Conservation (phyloP, 495 filamentous ascomycete species). For the Penicillium subrubescens region DNA sequence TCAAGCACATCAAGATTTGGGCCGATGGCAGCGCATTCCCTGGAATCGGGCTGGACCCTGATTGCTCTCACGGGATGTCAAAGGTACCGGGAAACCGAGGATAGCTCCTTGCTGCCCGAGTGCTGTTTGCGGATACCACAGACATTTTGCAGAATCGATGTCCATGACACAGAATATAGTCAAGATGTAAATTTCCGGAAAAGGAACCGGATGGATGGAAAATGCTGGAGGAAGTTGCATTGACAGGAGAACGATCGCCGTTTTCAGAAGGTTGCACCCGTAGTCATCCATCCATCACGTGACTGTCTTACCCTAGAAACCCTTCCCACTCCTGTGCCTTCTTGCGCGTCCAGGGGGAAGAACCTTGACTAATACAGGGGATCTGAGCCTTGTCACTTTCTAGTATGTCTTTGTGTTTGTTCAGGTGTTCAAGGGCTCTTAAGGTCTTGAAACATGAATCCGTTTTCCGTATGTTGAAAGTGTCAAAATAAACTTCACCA, state of each 20-base stretch:
- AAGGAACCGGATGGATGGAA: not conserved
- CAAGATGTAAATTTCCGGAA: not conserved
- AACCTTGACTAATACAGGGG: not conserved
- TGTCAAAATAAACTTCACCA: not conserved
- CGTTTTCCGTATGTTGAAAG: not conserved
- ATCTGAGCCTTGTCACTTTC: not conserved
- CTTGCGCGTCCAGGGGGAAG: not conserved
- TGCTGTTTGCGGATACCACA: slow-evolving; percentile 29
- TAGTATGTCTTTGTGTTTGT: not conserved
- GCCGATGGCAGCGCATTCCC: not conserved
- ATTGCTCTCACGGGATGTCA: not conserved
- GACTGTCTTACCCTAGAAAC: slow-evolving; percentile 19
- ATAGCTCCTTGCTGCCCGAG: slow-evolving; percentile 6
- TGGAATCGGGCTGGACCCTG: slow-evolving; percentile 7
- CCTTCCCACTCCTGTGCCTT: not conserved
- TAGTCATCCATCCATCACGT: slow-evolving; percentile 20
- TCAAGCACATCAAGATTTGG: not conserved
- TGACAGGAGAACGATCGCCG: slow-evolving; percentile 13
- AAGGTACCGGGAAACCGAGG: slow-evolving; percentile 15
- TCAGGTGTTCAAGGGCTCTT: not conserved
- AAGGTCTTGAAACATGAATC: not conserved
- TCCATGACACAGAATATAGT: not conserved
- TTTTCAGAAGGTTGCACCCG: slow-evolving; percentile 33
- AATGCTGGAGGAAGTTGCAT: slow-evolving; percentile 14
- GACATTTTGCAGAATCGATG: not conserved